A percentile compares a stretch with the other conserved stretches of the same genome.
Evolutionary conservation across 805 yeast genomes (phyloP).

Genomic region (Lipomyces lipofer): DNA sequence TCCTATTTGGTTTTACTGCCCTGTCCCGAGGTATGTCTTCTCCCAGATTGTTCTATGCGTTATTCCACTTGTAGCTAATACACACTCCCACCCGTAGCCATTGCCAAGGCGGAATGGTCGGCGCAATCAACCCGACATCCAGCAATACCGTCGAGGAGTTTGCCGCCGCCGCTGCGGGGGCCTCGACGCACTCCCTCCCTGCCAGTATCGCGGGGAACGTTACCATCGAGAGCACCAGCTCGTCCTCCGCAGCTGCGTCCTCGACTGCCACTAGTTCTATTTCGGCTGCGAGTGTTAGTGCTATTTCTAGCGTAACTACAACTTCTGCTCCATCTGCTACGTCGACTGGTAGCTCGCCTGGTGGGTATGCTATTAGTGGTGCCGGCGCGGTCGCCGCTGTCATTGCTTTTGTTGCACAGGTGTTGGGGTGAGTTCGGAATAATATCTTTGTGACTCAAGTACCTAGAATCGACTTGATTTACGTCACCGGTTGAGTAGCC

Average conservation of each 20-base stretch:
- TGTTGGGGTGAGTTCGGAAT: no score
- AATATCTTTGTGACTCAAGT: no score
- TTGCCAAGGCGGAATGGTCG: slow-evolving; percentile 31
- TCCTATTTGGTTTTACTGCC: slow-evolving; percentile 31
- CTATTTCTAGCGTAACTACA: slow-evolving; percentile 1
- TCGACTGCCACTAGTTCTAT: slow-evolving; percentile 13
- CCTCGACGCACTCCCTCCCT: slow-evolving; percentile 17
- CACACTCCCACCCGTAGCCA: slow-evolving; percentile 10
- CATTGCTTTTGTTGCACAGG: no score
- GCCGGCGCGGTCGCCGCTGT: no score
- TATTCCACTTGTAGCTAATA: background rate
- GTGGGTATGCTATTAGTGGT: no score
- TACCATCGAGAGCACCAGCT: background rate
- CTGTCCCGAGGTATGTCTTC: slow-evolving; percentile 20
- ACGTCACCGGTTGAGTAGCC: no score
- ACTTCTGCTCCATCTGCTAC: background rate
- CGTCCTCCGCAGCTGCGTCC: background rate
- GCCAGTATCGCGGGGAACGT: slow-evolving; percentile 1
- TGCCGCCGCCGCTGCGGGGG: slow-evolving; percentile 15
- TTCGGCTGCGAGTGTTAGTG: slow-evolving; percentile 8
- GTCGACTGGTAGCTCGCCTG: no score
- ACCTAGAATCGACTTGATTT: no score
- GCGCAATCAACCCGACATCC: slow-evolving; percentile 28
- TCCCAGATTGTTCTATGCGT: no score
- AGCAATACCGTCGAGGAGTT: slow-evolving; percentile 20